Conservation (phyloP, 352 stramenopile species). For the Elongisporangium prolatum region DNA sequence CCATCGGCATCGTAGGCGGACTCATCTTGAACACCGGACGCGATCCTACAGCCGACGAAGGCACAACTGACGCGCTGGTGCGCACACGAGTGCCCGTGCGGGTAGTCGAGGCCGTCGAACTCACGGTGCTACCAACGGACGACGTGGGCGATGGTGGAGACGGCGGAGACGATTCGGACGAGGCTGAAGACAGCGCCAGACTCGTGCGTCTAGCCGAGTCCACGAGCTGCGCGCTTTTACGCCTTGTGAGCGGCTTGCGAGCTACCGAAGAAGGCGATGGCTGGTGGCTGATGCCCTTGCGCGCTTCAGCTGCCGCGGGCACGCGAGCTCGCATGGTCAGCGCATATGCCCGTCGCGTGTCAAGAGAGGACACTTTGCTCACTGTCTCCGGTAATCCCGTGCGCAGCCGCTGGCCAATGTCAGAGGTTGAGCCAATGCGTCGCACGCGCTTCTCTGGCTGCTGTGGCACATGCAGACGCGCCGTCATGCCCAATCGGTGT, state of each 20-base stretch:
- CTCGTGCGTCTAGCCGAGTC: conserved; percentile 28
- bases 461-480: conserved; percentile 13
- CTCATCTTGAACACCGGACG: conserved; percentile 25
- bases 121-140: background rate
- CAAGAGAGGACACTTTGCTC: conserved; percentile 23
- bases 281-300: conserved; percentile 10
- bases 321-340: conserved; percentile 31
- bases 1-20: conserved; percentile 22
- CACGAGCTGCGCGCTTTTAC: conserved; percentile 33
- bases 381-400: conserved; percentile 10
- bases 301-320: conserved; percentile 19
- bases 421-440: background rate
- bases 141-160: conserved; percentile 19
- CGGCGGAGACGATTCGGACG: conserved; percentile 32
- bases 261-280: conserved; percentile 5
- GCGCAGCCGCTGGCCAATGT: background rate
- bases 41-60: conserved; percentile 11
- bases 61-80: conserved; percentile 17
- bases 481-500: conserved; percentile 36
- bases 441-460: background rate
- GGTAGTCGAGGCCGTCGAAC: background rate
- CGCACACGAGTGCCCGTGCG: background rate
- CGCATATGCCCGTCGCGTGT: conserved; percentile 25
- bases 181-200: conserved; percentile 44
- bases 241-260: conserved; percentile 18